Evolutionary conservation across 1,284 basidiomycete genomes (phyloP).

Genomic region (Macrocystidia cucumis): DNA sequence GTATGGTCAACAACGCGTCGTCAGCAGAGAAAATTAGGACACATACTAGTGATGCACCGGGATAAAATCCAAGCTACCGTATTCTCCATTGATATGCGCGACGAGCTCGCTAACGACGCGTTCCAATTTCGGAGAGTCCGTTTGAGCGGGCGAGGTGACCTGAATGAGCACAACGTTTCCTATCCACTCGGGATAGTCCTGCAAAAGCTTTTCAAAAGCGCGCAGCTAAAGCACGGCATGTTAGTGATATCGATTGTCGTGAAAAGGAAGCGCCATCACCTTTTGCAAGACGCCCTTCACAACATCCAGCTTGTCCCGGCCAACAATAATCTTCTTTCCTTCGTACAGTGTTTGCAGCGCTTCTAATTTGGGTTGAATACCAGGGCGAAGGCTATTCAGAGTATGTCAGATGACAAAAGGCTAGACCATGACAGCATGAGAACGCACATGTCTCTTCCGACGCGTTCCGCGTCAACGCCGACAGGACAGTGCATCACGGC

Average conservation of each 20-base stretch:
- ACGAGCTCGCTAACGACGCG: conserved; percentile 93
- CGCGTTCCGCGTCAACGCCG: conserved; percentile 93
- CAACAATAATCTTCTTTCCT: conserved; percentile 98
- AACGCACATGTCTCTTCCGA: conserved; percentile 72
- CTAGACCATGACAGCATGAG: not conserved
- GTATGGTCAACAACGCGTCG: conserved; percentile 3
- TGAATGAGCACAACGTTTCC: conserved; percentile 83
- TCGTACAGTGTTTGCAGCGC: conserved; percentile 84
- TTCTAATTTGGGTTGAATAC: conserved; percentile 85
- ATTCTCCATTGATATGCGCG: conserved; percentile 95
- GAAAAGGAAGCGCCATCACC: conserved; percentile 26
- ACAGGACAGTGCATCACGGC: conserved; percentile 91
- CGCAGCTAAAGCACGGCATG: conserved; percentile 48
- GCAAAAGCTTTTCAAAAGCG: conserved; percentile 92
- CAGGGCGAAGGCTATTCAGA: conserved; percentile 53
- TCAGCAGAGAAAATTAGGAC: not conserved
- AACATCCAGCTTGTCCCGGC: conserved; percentile 97
- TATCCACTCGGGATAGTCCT: conserved; percentile 94
- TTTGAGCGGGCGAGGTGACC: conserved; percentile 92
- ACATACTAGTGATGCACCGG: conserved; percentile 97
- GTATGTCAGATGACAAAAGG: conserved; percentile 2
- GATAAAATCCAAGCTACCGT: conserved; percentile 92
- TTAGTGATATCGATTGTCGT: conserved; percentile 2
- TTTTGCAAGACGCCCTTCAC: conserved; percentile 98
- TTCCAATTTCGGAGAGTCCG: conserved; percentile 92